Evolutionary conservation across 2,329 filamentous ascomycete genomes (phyloP).

Genomic region (Phaeomoniella chlamydospora): DNA sequence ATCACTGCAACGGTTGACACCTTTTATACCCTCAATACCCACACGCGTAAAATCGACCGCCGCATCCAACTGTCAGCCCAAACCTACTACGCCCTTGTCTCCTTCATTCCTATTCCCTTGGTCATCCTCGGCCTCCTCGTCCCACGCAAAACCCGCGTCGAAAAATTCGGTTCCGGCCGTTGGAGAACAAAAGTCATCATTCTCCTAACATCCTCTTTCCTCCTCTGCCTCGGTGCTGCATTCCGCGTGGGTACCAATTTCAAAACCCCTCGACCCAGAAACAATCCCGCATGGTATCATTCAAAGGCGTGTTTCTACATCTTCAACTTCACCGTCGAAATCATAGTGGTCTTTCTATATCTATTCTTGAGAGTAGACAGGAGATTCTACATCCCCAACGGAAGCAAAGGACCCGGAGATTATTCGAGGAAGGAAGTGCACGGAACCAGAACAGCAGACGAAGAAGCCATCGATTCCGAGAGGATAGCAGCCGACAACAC

Average conservation of each 20-base stretch:
- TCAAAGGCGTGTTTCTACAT: slow-evolving; percentile 61
- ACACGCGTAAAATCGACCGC: slow-evolving; percentile 38
- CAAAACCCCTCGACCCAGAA: slow-evolving; percentile 31
- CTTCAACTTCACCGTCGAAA: slow-evolving; percentile 64
- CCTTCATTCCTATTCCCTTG: slow-evolving; percentile 52
- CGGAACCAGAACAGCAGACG: neutral
- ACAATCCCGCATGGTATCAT: slow-evolving; percentile 54
- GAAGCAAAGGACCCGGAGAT: slow-evolving; percentile 42
- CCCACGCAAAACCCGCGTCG: slow-evolving; percentile 29
- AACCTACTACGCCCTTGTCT: slow-evolving; percentile 48
- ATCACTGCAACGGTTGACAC: slow-evolving; percentile 49
- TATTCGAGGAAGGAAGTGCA: slow-evolving; percentile 12
- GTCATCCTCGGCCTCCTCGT: slow-evolving; percentile 32
- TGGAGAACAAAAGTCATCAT: slow-evolving; percentile 54
- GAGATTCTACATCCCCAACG: slow-evolving; percentile 62
- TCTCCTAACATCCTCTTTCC: slow-evolving; percentile 39
- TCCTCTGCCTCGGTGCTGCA: slow-evolving; percentile 54
- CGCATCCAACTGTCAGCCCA: slow-evolving; percentile 48
- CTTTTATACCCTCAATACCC: slow-evolving; percentile 49
- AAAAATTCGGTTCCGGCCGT: slow-evolving; percentile 52
- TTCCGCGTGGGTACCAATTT: slow-evolving; percentile 52
- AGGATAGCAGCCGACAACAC: neutral
- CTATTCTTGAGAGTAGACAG: slow-evolving; percentile 55
- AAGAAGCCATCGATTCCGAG: neutral
- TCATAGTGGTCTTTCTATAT: slow-evolving; percentile 55